Percentiles rank a stretch among this genome's conserved stretches.
Conservation (phyloP, 2,329 filamentous ascomycete species). For the Paecilomyces variotii region DNA sequence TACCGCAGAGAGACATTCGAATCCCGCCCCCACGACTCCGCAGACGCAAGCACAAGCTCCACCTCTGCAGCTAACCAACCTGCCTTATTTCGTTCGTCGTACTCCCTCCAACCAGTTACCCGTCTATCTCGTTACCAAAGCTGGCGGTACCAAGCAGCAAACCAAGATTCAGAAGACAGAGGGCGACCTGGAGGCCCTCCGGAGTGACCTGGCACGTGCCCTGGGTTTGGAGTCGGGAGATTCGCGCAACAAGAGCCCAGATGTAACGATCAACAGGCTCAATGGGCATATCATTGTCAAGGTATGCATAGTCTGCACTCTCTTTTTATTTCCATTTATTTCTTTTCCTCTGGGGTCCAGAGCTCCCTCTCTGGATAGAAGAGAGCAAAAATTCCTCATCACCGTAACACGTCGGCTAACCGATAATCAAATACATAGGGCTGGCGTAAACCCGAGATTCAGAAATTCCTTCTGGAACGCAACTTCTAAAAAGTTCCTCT, state of each 20-base stretch:
- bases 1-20: conserved; percentile 7
- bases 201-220: conserved; percentile 53
- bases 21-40: conserved; percentile 21
- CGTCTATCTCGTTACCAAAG: conserved; percentile 66
- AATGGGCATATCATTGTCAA: conserved; percentile 70
- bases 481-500: conserved; percentile 29
- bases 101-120: conserved; percentile 64
- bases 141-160: conserved; percentile 65
- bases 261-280: conserved; percentile 47
- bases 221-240: conserved; percentile 49
- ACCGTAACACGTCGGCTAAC: conserved; percentile 6
- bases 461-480: conserved; percentile 40
- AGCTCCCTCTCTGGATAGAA: neutral
- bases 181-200: conserved; percentile 59
- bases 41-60: conserved; percentile 2
- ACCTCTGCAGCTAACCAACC: conserved; percentile 32
- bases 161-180: conserved; percentile 73
- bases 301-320: conserved; percentile 37
- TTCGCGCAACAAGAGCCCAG: conserved; percentile 21
- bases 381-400: neutral
- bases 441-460: conserved; percentile 42
- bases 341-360: neutral
- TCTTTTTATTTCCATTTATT: too few species aligned
- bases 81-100: conserved; percentile 64
- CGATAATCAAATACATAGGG: conserved; percentile 28